Evolutionary conservation across 2,329 filamentous ascomycete species (phyloP), one percentile per base, ranked within the genome.

Genomic region (Colletotrichum tanaceti): DNA sequence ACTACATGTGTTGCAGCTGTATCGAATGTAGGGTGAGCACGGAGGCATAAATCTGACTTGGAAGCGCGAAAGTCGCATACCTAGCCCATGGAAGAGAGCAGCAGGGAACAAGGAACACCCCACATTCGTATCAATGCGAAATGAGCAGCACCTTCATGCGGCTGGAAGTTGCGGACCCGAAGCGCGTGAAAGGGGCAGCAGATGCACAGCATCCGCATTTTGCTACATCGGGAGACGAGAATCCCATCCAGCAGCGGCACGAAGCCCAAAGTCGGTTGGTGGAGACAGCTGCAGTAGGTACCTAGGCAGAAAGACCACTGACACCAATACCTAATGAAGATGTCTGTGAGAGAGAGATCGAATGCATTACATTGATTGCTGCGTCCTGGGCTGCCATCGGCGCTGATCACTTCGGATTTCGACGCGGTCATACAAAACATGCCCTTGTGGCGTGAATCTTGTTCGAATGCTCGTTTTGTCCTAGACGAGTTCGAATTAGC

Each of bases 91-190:
- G 20, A 50, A 28, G 49, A 13, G 20, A 38, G 22, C 22, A 54
- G 39, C 50, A 66, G 58, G 49, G 58, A 54, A 20, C 50, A 66
- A 50, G 41, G 58, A 41, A 53, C 32, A 55, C 11, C 41, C 46
- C 32, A 54, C 49, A 43, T 62, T 18, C 18, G 22, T 20, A 44
- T 41, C n/a, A 41, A 41, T 20, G 39, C 58, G 7, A 38, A 9
- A 47, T 58, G 35, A 20, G 44, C 32, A 35, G 44, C 32, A 46
- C 13, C 24, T 44, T 55, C 18, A 43, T 47, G 41, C 28, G 53
- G 14, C 28, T 24, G 53, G 24, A 35, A 46, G 53, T 28, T 49
- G 53, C 32, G 46, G 32, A 24, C 18, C 24, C 18, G 16, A 22
- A 39, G 46, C 65, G 43, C 39, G 60, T 47, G 46, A 28, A 47